These are phyloP conservation scores for Macroventuria anomochaeta DNA, from an alignment of 2,329 filamentous ascomycete genomes.

Conservation along the genomic window DNA sequence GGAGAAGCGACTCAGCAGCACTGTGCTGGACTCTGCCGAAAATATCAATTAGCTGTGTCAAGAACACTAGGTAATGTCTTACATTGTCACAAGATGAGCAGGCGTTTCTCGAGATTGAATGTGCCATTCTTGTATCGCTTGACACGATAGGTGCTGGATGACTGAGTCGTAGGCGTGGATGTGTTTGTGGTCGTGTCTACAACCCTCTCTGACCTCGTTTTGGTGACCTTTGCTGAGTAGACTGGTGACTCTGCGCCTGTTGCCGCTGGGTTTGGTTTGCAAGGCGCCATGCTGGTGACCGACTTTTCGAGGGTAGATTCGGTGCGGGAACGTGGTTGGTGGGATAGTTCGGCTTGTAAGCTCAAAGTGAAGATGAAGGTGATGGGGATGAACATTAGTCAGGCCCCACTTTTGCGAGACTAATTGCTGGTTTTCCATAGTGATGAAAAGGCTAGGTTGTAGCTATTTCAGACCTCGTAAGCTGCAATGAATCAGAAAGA, in stretches of 20 bases:
- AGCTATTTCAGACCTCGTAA: too few relatives aligned
- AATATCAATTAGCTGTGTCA: background rate
- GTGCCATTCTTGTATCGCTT: background rate
- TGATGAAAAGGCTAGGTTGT: too few relatives aligned
- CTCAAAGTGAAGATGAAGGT: too few relatives aligned
- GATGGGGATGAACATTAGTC: too few relatives aligned
- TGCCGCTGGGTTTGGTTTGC: background rate
- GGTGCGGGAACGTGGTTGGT: too few relatives aligned
- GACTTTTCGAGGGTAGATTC: too few relatives aligned
- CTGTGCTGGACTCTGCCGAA: background rate
- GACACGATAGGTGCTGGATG: background rate
- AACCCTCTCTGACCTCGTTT: background rate
- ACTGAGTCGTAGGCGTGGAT: background rate
- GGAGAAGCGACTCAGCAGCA: background rate
- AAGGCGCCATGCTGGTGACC: background rate
- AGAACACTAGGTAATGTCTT: background rate
- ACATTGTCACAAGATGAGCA: background rate
- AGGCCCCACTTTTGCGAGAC: too few relatives aligned
- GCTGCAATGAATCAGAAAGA: too few relatives aligned
- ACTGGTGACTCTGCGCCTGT: background rate
- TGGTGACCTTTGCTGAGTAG: background rate
- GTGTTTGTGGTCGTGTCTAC: background rate
- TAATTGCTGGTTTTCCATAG: too few relatives aligned
- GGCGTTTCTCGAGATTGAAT: constrained; percentile 2
- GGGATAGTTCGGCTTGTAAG: too few relatives aligned